Percentiles rank a stretch among this genome's conserved stretches.
These are phyloP conservation scores for Termitomyces sp. DNA, from an alignment of 768 basidiomycete genomes.

Conservation along the genomic window DNA sequence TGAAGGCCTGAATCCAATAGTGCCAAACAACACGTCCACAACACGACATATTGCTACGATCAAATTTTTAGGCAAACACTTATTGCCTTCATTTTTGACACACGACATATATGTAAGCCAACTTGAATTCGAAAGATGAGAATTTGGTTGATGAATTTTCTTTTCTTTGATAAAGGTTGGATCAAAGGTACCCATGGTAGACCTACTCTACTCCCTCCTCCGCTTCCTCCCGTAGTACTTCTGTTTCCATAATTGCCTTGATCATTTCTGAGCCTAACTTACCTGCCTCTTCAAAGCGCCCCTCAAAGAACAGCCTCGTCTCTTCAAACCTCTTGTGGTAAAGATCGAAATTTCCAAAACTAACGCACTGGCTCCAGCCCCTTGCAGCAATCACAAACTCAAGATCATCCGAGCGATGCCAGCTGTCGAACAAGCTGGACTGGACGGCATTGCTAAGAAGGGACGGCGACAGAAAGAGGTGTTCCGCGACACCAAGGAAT, in stretches of 20 bases:
- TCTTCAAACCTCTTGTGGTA: slow-evolving; percentile 79
- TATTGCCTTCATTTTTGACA: too few relatives aligned
- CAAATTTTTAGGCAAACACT: not conserved
- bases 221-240: slow-evolving; percentile 31
- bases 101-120: too few relatives aligned
- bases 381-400: slow-evolving; percentile 93
- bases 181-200: not conserved
- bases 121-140: too few relatives aligned
- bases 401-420: slow-evolving; percentile 84
- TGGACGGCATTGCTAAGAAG: slow-evolving; percentile 69
- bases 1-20: not conserved
- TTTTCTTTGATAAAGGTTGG: not conserved
- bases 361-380: slow-evolving; percentile 95
- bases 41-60: not conserved
- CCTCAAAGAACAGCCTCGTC: slow-evolving; percentile 81
- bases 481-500: slow-evolving; percentile 96
- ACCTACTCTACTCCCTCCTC: not conserved
- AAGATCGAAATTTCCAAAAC: slow-evolving; percentile 87
- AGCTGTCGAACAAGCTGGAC: slow-evolving; percentile 70
- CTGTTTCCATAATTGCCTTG: slow-evolving; percentile 73
- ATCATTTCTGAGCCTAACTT: slow-evolving; percentile 87
- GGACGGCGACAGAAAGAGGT: slow-evolving; percentile 73
- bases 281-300: slow-evolving; percentile 82
- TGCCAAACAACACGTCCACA: slow-evolving; percentile 6
- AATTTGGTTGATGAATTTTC: too few relatives aligned